Percentiles rank a stretch among this genome's conserved stretches.
Evolutionary conservation across 192 early-diverging fungal genomes (phyloP).

Genomic region (Podila epigama): DNA sequence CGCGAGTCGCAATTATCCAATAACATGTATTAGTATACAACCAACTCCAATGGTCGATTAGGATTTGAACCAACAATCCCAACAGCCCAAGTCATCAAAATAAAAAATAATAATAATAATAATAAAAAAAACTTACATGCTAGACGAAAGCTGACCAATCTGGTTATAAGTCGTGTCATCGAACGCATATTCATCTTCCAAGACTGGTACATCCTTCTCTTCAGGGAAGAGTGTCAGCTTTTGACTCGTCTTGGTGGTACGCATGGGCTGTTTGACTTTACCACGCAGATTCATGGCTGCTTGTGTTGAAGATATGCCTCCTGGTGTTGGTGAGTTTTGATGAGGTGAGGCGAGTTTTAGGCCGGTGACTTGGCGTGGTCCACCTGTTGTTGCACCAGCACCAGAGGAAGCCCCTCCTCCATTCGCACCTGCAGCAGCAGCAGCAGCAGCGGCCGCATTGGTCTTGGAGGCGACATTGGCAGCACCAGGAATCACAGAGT

Average conservation of each 20-base stretch:
- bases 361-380: neutral
- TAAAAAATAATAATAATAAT: too few species aligned
- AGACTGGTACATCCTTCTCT: slow-evolving; percentile 60
- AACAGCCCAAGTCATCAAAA: neutral
- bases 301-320: slow-evolving; percentile 2
- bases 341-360: neutral
- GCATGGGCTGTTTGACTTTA: slow-evolving; percentile 73
- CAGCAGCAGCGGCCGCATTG: slow-evolving; percentile 6
- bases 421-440: neutral
- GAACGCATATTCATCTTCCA: slow-evolving; percentile 50
- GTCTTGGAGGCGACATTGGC: slow-evolving; percentile 14
- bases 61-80: slow-evolving; percentile 21
- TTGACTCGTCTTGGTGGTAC: slow-evolving; percentile 93
- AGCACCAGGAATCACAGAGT: slow-evolving; percentile 22
- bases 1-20: neutral
- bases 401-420: neutral
- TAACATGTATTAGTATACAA: neutral
- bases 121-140: slow-evolving; percentile 35
- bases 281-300: slow-evolving; percentile 20
- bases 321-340: slow-evolving; percentile 18
- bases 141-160: slow-evolving; percentile 67
- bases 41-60: slow-evolving; percentile 11
- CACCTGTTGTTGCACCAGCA: neutral
- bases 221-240: slow-evolving; percentile 92
- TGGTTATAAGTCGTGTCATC: slow-evolving; percentile 74